Base-by-base conservation (phyloP, 164 flowering plant species). In the Aristolochia californica region DNA sequence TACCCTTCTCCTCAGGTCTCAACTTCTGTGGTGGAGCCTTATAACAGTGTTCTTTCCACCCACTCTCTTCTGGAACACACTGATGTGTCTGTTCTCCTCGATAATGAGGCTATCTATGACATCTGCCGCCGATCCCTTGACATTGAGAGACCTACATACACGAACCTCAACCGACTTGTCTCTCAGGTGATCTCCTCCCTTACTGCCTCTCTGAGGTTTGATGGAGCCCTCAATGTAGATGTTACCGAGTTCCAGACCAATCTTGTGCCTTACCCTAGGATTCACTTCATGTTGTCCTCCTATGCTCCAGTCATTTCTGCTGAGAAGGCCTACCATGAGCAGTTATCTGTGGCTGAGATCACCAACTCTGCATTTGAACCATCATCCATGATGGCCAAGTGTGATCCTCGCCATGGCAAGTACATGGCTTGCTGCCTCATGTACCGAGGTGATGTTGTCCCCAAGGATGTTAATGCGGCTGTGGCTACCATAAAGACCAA, bases 21-120 rank as follows among this genome's bases (percentile, higher is more conserved):
- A n/a, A 82, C 91, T 9, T 80, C 91, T 53, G 91, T 84, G 57
- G 91, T 84, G 40, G 91, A 84, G 77, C 91, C 91, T 5, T 84
- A 84, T 81, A 84, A 84, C 76, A 82, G 85, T 71, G 90, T 84
- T 52, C 87, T 84, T 18, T 84, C 91, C 0, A 82, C 87, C 20
- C 91, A 84, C 68, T 80, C 91, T 52, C 87, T 84, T 14, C 62
- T 84, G 44, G 91, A 84, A 48, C 91, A 84, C 81, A 84, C 90
- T 54, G 87, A 84, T 74, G 90, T 84, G 23, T 60, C 80, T 21
- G 77, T 77, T 45, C 75, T 76, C 47, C 77, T 76, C 13, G 79
- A 76, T 66, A 84, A 84, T 63, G 90, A 84, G 60, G 90, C 87
- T 60, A 82, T 84, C 53, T 84, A 84, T 68, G 91, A 84, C 54